Evolutionary conservation across 345 rosid species (phyloP).

Genomic region (Theobroma cacao): DNA sequence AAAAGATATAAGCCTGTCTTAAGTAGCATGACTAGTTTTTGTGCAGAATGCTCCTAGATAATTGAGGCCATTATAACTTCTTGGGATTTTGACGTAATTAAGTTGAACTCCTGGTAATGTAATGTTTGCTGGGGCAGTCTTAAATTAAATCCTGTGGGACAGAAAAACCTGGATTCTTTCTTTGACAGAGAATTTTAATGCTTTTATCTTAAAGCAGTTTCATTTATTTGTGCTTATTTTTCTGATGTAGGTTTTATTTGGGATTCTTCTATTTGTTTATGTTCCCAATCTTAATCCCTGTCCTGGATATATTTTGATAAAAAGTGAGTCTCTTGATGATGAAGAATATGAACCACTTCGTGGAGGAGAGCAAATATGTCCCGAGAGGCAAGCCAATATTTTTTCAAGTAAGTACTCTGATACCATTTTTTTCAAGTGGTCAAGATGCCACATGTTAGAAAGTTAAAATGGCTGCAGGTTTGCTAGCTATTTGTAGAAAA

Average conservation of each 20-base stretch:
- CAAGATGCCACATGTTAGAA: neutral
- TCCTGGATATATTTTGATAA: slow-evolving; percentile 57
- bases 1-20: neutral
- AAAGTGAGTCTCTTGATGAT: slow-evolving; percentile 44
- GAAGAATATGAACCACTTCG: slow-evolving; percentile 75
- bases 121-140: neutral
- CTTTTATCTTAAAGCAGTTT: neutral
- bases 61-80: neutral
- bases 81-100: neutral
- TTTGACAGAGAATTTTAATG: neutral
- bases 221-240: slow-evolving; percentile 3
- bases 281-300: slow-evolving; percentile 68
- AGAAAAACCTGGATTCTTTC: neutral
- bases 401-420: slow-evolving; percentile 69
- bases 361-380: slow-evolving; percentile 72
- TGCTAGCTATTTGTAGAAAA: neutral
- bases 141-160: neutral
- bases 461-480: neutral
- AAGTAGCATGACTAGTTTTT: neutral
- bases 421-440: too few species aligned
- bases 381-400: slow-evolving; percentile 68
- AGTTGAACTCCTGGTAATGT: neutral
- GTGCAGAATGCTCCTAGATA: neutral
- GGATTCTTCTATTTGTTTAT: slow-evolving; percentile 64
- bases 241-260: slow-evolving; percentile 63